These are phyloP conservation scores for Gomphus bonarii DNA, from an alignment of 1,284 basidiomycete species.

Conservation along the genomic window DNA sequence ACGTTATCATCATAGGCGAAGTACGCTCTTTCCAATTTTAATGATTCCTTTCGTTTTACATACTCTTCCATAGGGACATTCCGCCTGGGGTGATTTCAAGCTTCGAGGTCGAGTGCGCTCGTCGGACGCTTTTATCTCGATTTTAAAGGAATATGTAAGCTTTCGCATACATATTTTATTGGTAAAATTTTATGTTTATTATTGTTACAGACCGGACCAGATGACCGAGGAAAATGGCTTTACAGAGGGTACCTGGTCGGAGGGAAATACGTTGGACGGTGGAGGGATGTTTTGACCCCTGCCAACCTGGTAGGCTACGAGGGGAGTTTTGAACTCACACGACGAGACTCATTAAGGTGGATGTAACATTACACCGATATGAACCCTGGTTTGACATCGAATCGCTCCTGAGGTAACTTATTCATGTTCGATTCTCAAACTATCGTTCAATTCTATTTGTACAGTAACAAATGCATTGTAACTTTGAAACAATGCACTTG, in stretches of 20 bases:
- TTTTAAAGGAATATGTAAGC: conserved; percentile 70
- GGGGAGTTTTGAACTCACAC: conserved; percentile 57
- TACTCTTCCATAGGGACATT: conserved; percentile 49
- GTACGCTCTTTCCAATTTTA: conserved; percentile 25
- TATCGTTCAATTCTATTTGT: too few species aligned
- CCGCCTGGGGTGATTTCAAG: conserved; percentile 71
- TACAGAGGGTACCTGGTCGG: conserved; percentile 70
- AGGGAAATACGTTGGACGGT: conserved; percentile 58
- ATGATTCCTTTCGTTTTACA: neutral
- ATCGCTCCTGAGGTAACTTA: too few species aligned
- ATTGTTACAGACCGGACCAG: conserved; percentile 37
- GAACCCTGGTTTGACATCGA: too few species aligned
- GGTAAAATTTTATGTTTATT: too few species aligned
- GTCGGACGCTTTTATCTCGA: conserved; percentile 57
- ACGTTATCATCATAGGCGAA: conserved; percentile 63
- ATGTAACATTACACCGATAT: too few species aligned
- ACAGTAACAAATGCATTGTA: too few species aligned
- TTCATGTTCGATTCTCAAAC: too few species aligned
- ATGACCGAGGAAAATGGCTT: conserved; percentile 64
- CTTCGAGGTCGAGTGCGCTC: conserved; percentile 58
- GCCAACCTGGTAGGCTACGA: conserved; percentile 51
- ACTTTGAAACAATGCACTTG: too few species aligned
- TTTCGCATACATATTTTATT: too few species aligned
- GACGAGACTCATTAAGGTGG: too few species aligned
- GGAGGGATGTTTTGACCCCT: conserved; percentile 63